Base-by-base conservation (phyloP, 306 rosid species). In the Morella rubra region DNA sequence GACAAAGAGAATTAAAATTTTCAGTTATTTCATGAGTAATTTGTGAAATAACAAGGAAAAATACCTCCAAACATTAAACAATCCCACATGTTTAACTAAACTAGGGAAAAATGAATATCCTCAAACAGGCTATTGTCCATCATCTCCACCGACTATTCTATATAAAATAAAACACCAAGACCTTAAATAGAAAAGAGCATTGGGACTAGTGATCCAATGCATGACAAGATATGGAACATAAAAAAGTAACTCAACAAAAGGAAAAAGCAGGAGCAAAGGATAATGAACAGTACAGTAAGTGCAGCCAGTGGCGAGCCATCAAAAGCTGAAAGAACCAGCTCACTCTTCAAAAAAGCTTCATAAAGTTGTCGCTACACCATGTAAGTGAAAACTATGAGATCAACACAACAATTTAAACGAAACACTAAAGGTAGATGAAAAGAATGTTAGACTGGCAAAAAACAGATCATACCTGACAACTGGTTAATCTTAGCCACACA, bases 251-350 rank as follows among this genome's bases (percentile, higher is more conserved):
- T 62, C 18, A 40, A 24, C 55, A 45, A 44, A 79, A 41, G 41
- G n/a, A 64, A 80, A 24, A 18, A 44, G 64, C 42, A 72, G 73
- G 68, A 71, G 59, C 72, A 64, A 55, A 61, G 32, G 76, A 74
- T 74, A 62, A 62, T 41, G 65, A 66, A 75, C 44, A 46, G 61
- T 85, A 94, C 98, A 83, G 96, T 89, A 74, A 94, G 87, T 52
- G 98, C 98, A 70, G 98, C 96, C 73, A 91, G 77, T 6, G 96
- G 96, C 18, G 97, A 91, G 68, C 98, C 98, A 89, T 90, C 98
- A 78, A 88, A 91, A 73, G 98, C 97, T 50, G 97, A 90, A 79
- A 93, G 93, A 78, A 90, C 98, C 83, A 93, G 77, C 82, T 93
- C 95, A 84, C 95, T 91, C 60, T 71, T 90, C 76, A 94, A 75